A percentile compares a stretch with the other conserved stretches of the same genome.
Conservation (phyloP, 73 alveolate species). For the Tetrahymena elliotti region DNA sequence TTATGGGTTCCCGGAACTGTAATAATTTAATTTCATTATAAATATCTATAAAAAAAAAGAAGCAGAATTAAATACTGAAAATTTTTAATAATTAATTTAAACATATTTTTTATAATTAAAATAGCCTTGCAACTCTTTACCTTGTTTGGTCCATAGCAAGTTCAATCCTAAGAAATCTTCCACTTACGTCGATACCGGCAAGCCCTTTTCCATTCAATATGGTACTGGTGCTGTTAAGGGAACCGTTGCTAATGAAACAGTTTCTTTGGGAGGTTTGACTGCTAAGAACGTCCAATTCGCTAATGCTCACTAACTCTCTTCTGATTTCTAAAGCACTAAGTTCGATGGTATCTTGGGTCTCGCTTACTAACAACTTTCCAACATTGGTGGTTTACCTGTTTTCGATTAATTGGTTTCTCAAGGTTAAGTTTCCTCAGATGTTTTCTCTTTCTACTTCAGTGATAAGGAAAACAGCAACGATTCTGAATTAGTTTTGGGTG, state of each 20-base stretch:
- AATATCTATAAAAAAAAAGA: neutral
- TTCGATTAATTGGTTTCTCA: constrained; percentile 56
- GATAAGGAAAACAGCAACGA: constrained; percentile 43
- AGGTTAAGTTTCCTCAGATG: constrained; percentile 47
- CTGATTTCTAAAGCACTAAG: constrained; percentile 46
- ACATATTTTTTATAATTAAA: neutral
- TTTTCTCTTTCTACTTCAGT: constrained; percentile 63
- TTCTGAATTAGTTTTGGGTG: constrained; percentile 67
- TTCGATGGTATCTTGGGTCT: constrained; percentile 75
- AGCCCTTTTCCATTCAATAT: neutral
- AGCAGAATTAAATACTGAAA: neutral
- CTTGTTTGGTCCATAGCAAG: neutral
- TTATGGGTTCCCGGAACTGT: constrained; percentile 54
- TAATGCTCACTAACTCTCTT: constrained; percentile 39
- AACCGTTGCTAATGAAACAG: constrained; percentile 43
- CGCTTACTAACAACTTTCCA: constrained; percentile 66
- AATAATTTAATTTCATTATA: neutral
- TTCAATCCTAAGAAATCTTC: constrained; percentile 20
- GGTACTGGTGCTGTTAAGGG: constrained; percentile 55
- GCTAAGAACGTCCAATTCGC: constrained; percentile 54
- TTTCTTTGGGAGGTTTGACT: constrained; percentile 46
- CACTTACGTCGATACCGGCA: neutral
- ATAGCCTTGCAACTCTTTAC: neutral
- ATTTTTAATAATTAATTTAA: neutral
- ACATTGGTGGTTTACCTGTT: constrained; percentile 43